Conservation (phyloP, 192 early-diverging fungal species). For the Coemansia sp. region DNA sequence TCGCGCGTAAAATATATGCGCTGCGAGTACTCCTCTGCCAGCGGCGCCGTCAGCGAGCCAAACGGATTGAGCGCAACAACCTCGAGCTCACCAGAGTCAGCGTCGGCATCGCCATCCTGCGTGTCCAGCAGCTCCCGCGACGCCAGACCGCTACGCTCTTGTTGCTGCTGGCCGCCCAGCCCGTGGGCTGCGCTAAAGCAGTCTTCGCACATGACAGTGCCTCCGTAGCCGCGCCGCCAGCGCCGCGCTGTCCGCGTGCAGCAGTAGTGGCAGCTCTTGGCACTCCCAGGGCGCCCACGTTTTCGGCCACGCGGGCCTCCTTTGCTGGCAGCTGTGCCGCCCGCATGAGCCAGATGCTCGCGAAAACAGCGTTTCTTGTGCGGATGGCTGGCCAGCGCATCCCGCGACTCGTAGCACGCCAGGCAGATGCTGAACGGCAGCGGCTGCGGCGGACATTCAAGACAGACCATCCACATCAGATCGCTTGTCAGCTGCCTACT, state of each 20-base stretch:
- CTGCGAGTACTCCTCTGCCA: constrained; percentile 52
- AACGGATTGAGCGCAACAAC: constrained; percentile 55
- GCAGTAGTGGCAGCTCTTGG: constrained; percentile 50
- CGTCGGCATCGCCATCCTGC: constrained; percentile 17
- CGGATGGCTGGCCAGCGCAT: constrained; percentile 44
- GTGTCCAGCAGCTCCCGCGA: constrained; percentile 25
- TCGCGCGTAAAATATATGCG: constrained; percentile 54
- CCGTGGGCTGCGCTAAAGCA: constrained; percentile 48
- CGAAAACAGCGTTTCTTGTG: constrained; percentile 57
- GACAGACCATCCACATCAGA: constrained; percentile 53
- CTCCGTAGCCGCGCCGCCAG: constrained; percentile 54
- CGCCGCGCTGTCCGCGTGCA: constrained; percentile 34
- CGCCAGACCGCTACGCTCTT: not conserved
- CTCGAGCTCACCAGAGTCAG: constrained; percentile 22
- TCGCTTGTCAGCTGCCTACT: constrained; percentile 25
- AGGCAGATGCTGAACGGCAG: constrained; percentile 42
- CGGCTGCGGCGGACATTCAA: constrained; percentile 38
- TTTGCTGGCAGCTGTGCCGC: constrained; percentile 11
- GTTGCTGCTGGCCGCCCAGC: constrained; percentile 12
- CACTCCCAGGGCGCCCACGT: not conserved
- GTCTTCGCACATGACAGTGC: constrained; percentile 52
- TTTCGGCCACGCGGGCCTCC: not conserved
- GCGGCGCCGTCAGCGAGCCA: constrained; percentile 21
- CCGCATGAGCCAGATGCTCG: constrained; percentile 34
- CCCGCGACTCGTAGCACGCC: constrained; percentile 49